Conservation (phyloP, 345 rosid species). For the Xanthoceras sorbifolium region DNA sequence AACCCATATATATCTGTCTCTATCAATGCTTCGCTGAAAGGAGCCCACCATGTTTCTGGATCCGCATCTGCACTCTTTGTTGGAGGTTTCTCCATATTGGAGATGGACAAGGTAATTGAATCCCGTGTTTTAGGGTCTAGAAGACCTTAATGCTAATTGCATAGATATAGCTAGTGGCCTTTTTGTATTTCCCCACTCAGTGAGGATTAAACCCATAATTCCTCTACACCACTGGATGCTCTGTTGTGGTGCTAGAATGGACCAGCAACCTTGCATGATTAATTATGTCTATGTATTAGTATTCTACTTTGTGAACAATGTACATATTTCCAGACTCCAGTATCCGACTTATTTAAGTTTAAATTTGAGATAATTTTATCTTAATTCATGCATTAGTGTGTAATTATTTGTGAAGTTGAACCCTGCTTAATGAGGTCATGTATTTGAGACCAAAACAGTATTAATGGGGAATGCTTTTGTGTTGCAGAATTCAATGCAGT, state of each 20-base stretch:
- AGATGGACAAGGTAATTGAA: constrained; percentile 61
- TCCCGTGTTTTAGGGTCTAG: constrained; percentile 7
- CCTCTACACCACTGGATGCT: background rate
- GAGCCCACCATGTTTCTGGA: constrained; percentile 59
- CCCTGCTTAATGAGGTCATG: background rate
- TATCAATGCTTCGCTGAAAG: constrained; percentile 59
- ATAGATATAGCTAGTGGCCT: constrained; percentile 12
- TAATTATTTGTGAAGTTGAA: constrained; percentile 7
- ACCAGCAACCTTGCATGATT: background rate
- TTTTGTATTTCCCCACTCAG: background rate
- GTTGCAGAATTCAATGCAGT: constrained; percentile 52
- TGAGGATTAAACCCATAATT: background rate
- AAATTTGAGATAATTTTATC: background rate
- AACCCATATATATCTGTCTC: constrained; percentile 61
- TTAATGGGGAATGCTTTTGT: constrained; percentile 17
- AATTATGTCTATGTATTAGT: background rate
- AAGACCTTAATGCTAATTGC: constrained; percentile 7
- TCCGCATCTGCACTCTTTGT: constrained; percentile 82
- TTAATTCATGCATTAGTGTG: background rate
- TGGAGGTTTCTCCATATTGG: constrained; percentile 84
- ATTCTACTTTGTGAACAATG: background rate
- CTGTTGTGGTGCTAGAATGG: background rate
- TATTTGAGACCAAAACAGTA: background rate
- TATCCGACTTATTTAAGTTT: background rate
- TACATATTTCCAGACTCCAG: background rate